Conservation (phyloP, 108 stramenopile species). For the Conticribra guillardii region DNA sequence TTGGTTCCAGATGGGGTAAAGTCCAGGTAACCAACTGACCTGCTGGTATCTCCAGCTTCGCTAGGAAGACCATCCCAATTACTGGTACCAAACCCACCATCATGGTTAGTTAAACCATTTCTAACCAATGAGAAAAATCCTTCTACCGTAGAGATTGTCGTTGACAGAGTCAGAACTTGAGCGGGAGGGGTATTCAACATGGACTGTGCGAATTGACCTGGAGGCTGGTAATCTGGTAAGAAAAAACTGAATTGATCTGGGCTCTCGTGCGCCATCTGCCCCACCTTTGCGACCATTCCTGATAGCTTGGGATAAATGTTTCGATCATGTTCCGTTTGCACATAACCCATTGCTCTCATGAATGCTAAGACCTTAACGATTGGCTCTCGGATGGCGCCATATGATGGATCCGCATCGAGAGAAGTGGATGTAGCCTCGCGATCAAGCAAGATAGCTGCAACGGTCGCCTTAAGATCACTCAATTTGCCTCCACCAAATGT, state of each 20-base stretch:
- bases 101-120: constrained; percentile 9
- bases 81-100: constrained; percentile 35
- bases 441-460: constrained; percentile 62
- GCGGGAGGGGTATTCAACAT: constrained; percentile 54
- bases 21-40: constrained; percentile 10
- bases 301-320: constrained; percentile 17
- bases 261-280: constrained; percentile 47
- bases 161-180: constrained; percentile 38
- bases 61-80: too few species aligned
- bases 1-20: constrained; percentile 3
- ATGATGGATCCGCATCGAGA: constrained; percentile 54
- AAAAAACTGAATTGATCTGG: constrained; percentile 62
- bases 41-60: too few species aligned
- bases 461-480: constrained; percentile 59
- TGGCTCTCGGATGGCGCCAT: constrained; percentile 45
- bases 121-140: constrained; percentile 34
- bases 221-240: constrained; percentile 42
- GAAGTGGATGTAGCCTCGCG: constrained; percentile 44
- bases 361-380: constrained; percentile 45
- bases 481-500: constrained; percentile 51
- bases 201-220: constrained; percentile 26
- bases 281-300: constrained; percentile 41
- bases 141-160: constrained; percentile 16
- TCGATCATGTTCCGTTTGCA: constrained; percentile 7
- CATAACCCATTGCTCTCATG: constrained; percentile 39